A percentile compares a stretch with the other conserved stretches of the same genome.
These are phyloP conservation scores for Achaetomiella virescens DNA, from an alignment of 495 filamentous ascomycete genomes.

Conservation along the genomic window DNA sequence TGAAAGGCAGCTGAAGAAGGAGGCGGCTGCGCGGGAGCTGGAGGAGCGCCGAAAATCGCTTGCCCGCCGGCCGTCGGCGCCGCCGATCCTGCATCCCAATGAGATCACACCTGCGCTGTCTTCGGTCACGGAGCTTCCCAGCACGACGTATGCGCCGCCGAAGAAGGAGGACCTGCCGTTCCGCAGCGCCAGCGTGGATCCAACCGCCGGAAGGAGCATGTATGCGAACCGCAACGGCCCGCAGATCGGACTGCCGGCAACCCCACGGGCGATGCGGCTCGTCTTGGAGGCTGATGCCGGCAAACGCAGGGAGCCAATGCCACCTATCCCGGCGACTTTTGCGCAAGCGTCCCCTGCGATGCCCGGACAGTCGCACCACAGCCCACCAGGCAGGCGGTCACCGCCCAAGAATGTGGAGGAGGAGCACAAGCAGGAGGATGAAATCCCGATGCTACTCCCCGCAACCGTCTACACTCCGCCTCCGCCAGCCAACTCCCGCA, in stretches of 20 bases:
- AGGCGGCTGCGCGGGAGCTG: conserved; percentile 75
- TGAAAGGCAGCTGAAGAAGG: conserved; percentile 57
- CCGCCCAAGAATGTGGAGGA: conserved; percentile 20
- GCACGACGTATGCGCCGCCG: conserved; percentile 34
- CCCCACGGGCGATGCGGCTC: conserved; percentile 78
- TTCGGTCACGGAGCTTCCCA: conserved; percentile 13
- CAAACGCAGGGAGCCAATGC: conserved; percentile 55
- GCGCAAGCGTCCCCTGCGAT: conserved; percentile 25
- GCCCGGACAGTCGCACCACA: neutral
- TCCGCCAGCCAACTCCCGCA: conserved; percentile 16
- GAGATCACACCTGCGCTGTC: conserved; percentile 38
- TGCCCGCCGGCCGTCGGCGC: conserved; percentile 69
- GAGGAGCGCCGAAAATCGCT: conserved; percentile 81
- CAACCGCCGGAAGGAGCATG: conserved; percentile 32
- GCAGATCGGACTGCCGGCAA: conserved; percentile 69
- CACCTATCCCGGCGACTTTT: conserved; percentile 55
- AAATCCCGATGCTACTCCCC: conserved; percentile 43
- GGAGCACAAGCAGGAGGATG: conserved; percentile 13
- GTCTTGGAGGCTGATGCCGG: conserved; percentile 57
- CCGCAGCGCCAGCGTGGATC: conserved; percentile 44
- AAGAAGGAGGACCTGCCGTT: conserved; percentile 33
- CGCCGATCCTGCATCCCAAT: conserved; percentile 74
- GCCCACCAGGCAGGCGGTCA: conserved; percentile 15
- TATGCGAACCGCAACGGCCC: conserved; percentile 44
- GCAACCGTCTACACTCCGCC: conserved; percentile 63